These are phyloP conservation scores for Phytophthora melonis DNA, from an alignment of 352 stramenopile genomes.

Conservation along the genomic window DNA sequence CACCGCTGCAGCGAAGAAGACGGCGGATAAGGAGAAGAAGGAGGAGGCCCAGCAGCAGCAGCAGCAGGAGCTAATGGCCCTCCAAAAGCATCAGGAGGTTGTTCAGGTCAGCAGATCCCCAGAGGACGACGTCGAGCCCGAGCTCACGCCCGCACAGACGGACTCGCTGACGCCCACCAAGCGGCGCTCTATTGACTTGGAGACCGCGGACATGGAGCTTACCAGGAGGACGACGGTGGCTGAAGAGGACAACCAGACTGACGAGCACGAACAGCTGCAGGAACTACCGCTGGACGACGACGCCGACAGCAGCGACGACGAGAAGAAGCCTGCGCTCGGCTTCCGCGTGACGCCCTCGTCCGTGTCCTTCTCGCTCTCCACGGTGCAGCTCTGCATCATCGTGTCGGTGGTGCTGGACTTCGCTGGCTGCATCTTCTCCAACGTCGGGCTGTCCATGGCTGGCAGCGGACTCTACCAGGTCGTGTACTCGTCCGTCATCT, in stretches of 20 bases:
- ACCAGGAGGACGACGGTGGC: conserved; percentile 46
- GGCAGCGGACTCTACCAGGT: conserved; percentile 87
- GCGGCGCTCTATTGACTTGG: conserved; percentile 19
- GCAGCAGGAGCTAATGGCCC: neutral
- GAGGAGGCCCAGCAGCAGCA: neutral
- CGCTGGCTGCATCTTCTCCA: conserved; percentile 87
- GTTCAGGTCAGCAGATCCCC: conserved; percentile 7
- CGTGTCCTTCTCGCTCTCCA: conserved; percentile 57
- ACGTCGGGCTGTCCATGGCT: conserved; percentile 83
- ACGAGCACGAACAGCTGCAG: conserved; percentile 14
- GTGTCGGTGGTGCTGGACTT: conserved; percentile 85
- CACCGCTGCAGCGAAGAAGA: neutral
- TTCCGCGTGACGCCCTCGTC: conserved; percentile 34
- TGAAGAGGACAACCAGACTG: conserved; percentile 33
- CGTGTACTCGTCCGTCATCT: conserved; percentile 89
- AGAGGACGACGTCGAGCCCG: conserved; percentile 41
- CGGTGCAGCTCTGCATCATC: conserved; percentile 70
- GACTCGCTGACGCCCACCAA: conserved; percentile 25
- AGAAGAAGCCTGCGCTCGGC: conserved; percentile 29
- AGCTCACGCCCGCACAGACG: conserved; percentile 29
- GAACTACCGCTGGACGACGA: conserved; percentile 17
- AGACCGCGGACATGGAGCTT: conserved; percentile 52
- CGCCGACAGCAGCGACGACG: conserved; percentile 20
- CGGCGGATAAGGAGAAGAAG: conserved; percentile 8
- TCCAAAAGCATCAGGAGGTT: conserved; percentile 3